Evolutionary conservation across 352 stramenopile species (phyloP).

Genomic region (Phytophthora foliorum): DNA sequence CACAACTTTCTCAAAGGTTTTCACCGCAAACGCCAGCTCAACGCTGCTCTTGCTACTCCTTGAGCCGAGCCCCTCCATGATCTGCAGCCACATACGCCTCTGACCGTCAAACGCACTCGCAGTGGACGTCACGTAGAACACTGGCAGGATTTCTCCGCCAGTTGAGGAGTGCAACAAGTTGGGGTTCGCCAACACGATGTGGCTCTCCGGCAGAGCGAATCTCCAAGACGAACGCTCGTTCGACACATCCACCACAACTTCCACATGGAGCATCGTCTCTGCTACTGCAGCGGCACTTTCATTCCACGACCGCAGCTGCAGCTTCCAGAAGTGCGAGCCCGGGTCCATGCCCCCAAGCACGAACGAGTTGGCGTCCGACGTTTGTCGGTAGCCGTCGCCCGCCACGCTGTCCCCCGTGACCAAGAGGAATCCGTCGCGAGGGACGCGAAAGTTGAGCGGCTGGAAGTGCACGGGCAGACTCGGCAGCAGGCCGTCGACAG

Average conservation of each 20-base stretch:
- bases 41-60: neutral
- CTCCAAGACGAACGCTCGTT: constrained; percentile 31
- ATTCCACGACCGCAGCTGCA: constrained; percentile 40
- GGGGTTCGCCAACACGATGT: constrained; percentile 42
- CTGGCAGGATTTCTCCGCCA: constrained; percentile 14
- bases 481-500: constrained; percentile 17
- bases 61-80: constrained; percentile 45
- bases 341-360: constrained; percentile 42
- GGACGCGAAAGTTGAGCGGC: constrained; percentile 41
- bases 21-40: constrained; percentile 37
- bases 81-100: constrained; percentile 70
- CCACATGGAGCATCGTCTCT: constrained; percentile 47
- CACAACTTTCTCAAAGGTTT: constrained; percentile 46
- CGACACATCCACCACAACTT: constrained; percentile 49
- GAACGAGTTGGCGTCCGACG: constrained; percentile 20
- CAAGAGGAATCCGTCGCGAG: constrained; percentile 49
- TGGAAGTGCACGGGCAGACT: constrained; percentile 39
- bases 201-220: constrained; percentile 14
- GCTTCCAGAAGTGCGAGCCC: constrained; percentile 58
- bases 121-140: constrained; percentile 54
- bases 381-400: constrained; percentile 20
- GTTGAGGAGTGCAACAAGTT: neutral
- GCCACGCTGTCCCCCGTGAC: constrained; percentile 48
- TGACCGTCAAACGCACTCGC: constrained; percentile 56
- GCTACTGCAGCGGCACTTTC: constrained; percentile 3